These are phyloP conservation scores for Neurospora sublineolata DNA, from an alignment of 495 filamentous ascomycete genomes.

Conservation along the genomic window DNA sequence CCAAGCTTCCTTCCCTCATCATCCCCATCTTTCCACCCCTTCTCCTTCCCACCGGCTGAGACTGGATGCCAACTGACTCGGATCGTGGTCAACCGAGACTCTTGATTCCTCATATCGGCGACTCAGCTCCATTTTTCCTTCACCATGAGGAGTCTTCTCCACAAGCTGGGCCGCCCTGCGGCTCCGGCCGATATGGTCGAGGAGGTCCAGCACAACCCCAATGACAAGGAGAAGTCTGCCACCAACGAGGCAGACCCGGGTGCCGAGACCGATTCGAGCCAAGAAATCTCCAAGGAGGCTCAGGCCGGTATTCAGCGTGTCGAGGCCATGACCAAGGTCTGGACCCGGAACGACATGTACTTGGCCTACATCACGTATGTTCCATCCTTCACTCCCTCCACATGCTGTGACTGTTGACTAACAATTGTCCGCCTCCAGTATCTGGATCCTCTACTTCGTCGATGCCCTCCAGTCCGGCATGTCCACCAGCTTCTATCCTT, in stretches of 20 bases:
- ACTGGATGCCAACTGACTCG: neutral
- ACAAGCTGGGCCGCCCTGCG: neutral
- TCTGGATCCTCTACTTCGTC: constrained; percentile 43
- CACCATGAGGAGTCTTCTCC: constrained; percentile 1
- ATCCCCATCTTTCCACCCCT: neutral
- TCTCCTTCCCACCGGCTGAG: neutral
- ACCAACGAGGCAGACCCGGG: neutral
- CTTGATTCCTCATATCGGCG: neutral
- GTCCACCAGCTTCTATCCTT: constrained; percentile 28
- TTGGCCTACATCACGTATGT: constrained; percentile 20
- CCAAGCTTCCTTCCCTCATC: neutral
- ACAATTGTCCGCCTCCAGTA: constrained; percentile 16
- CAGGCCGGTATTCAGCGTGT: constrained; percentile 17
- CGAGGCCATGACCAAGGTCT: constrained; percentile 18
- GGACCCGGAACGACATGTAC: constrained; percentile 12
- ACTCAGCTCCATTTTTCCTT: neutral
- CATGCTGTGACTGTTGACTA: neutral
- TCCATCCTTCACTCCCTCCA: neutral
- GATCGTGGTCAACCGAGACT: neutral
- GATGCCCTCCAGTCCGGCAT: constrained; percentile 36
- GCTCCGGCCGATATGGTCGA: constrained; percentile 10
- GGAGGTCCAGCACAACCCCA: constrained; percentile 3
- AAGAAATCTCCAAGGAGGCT: constrained; percentile 13
- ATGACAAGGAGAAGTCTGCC: constrained; percentile 11
- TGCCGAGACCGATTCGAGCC: constrained; percentile 7